Conservation (phyloP, 73 alveolate species). For the Blepharisma japonicum region DNA sequence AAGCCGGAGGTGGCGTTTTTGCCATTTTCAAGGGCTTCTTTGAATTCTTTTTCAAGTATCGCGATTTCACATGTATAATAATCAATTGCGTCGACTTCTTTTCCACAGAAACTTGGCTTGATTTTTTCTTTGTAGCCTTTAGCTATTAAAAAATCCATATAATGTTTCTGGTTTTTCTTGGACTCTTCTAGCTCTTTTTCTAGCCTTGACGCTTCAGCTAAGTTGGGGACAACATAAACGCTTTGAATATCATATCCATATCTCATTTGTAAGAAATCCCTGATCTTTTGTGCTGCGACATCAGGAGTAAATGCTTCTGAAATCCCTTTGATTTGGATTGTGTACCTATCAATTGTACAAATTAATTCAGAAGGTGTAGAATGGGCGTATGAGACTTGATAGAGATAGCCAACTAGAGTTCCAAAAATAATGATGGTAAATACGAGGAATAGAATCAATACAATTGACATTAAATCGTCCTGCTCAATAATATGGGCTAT, state of each 20-base stretch:
- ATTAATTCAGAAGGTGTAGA: slow-evolving; percentile 9
- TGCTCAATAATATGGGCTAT: slow-evolving; percentile 17
- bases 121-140: not conserved
- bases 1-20: not conserved
- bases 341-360: not conserved
- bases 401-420: not conserved
- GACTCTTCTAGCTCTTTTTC: not conserved
- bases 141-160: not conserved
- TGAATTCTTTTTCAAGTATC: not conserved
- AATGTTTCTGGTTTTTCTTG: slow-evolving; percentile 6
- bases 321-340: slow-evolving; percentile 15
- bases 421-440: not conserved
- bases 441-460: not conserved
- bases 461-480: slow-evolving; percentile 4
- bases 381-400: not conserved
- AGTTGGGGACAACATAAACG: not conserved
- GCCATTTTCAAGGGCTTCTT: not conserved
- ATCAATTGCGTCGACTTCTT: slow-evolving; percentile 12
- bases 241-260: not conserved
- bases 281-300: not conserved
- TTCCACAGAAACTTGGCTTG: not conserved
- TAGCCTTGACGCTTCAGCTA: not conserved
- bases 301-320: not conserved
- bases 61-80: not conserved
- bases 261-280: not conserved